These are phyloP conservation scores for Mycena olivaceomarginata DNA, from an alignment of 768 basidiomycete genomes.

Conservation along the genomic window DNA sequence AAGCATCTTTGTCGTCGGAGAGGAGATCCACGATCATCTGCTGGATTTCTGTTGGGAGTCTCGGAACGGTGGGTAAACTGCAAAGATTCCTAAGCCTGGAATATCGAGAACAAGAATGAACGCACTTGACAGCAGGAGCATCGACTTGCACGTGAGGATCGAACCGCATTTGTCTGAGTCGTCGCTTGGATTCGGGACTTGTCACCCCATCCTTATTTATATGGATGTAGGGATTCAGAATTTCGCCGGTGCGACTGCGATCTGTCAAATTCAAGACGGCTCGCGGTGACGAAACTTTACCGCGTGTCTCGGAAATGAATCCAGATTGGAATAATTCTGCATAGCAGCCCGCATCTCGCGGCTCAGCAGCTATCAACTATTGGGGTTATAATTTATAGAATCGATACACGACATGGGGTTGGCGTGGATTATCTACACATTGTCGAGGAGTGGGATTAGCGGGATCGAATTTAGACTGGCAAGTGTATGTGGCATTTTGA, in stretches of 20 bases:
- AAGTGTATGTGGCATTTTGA: constrained; percentile 7
- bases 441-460: constrained; percentile 13
- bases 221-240: constrained; percentile 5
- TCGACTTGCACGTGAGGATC: constrained; percentile 25
- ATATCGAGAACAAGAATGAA: constrained; percentile 22
- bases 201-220: constrained; percentile 13
- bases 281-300: not conserved
- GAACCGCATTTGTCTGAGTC: constrained; percentile 13
- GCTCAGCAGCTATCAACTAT: too few species aligned
- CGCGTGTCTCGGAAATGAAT: too few species aligned
- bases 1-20: constrained; percentile 23
- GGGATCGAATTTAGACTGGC: constrained; percentile 7
- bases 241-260: constrained; percentile 30
- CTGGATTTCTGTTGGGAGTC: constrained; percentile 23
- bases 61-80: constrained; percentile 17
- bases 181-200: constrained; percentile 20
- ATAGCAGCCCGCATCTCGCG: too few species aligned
- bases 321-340: too few species aligned
- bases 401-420: too few species aligned
- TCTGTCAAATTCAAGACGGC: constrained; percentile 23
- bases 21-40: constrained; percentile 18
- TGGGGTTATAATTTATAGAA: too few species aligned
- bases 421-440: too few species aligned
- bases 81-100: constrained; percentile 16
- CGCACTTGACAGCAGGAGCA: constrained; percentile 22